phyloP scores from a whole-genome alignment of 116 monocot species.

The Cymodocea nodosa region DNA sequence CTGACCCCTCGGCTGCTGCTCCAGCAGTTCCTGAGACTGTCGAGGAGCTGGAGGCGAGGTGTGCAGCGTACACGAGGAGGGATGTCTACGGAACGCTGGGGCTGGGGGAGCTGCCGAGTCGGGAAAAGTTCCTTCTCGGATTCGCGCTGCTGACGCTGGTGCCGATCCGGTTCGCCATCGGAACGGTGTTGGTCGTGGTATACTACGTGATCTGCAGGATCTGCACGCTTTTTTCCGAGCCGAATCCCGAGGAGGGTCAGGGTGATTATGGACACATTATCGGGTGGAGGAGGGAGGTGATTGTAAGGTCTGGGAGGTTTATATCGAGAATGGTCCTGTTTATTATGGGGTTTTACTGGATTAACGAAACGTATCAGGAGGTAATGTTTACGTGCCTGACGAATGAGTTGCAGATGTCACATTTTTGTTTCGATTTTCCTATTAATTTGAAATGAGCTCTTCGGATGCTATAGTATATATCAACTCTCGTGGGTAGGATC shows the following conservation, averaged over 20 bases:
- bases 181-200: constrained; percentile 33
- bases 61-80: constrained; percentile 54
- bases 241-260: constrained; percentile 28
- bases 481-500: too few species aligned
- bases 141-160: constrained; percentile 53
- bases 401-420: too few species aligned
- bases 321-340: constrained; percentile 64
- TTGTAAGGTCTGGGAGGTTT: constrained; percentile 49
- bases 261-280: constrained; percentile 64
- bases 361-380: constrained; percentile 29
- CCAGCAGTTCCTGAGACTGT: constrained; percentile 9
- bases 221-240: constrained; percentile 66
- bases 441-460: too few species aligned
- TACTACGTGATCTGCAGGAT: constrained; percentile 70
- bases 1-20: constrained; percentile 2
- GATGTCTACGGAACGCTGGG: constrained; percentile 78
- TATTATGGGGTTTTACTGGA: constrained; percentile 83
- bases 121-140: constrained; percentile 45
- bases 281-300: constrained; percentile 65
- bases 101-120: constrained; percentile 32
- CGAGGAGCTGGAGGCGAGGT: constrained; percentile 58
- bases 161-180: constrained; percentile 53
- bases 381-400: constrained; percentile 7
- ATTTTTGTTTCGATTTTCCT: too few species aligned
- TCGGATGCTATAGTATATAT: too few species aligned